Evolutionary conservation across 352 stramenopile species (phyloP), one percentile per base, ranked within the genome.

Genomic region (Lagenidium sp.): DNA sequence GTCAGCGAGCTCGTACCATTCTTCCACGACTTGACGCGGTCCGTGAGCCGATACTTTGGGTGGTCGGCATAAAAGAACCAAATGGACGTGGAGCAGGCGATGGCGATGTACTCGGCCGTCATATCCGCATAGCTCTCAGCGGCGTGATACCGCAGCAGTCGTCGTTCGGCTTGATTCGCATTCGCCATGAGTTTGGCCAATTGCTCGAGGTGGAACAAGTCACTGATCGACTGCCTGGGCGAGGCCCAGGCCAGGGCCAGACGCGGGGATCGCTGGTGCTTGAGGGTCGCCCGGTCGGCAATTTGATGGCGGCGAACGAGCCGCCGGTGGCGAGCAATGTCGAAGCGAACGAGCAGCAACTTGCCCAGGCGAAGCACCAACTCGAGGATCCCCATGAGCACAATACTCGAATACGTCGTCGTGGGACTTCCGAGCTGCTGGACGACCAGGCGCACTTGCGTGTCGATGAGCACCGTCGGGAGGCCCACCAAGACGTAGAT

Each of bases 21-120:
- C 41, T 21, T 38, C 37, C 29, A 13, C 8, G 8, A 8, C n/a
- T 4, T 26, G 25, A 21, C 16, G 26, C 25, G 11, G 13, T 13
- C 25, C 28, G 23, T 29, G n/a, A 54, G 18, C 12, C 28, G 36
- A 44, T 67, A 73, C 18, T 65, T 45, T 8, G 50, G 57, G 23
- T 71, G 54, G 34, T 60, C 54, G 32, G 40, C 55, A 40, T 60
- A 68, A 16, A 39, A 39, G 34, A 20, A 39, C 12, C 6, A 12
- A 16, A 39, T 39, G 11, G 34, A 11, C 11, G 11, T 20, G 34
- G 34, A 39, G 19, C 37, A 44, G 10, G 6, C 37, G 8, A 44
- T 44, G 8, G 37, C 37, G 24, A 44, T 44, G 37, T 44, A 44
- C 37, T 44, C 37, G 19, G 10, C 19, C 21, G 24, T 19, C 37